A percentile compares a stretch with the other conserved stretches of the same genome.
These are phyloP conservation scores for Bombardia bombarda DNA, from an alignment of 495 filamentous ascomycete genomes.

Conservation along the genomic window DNA sequence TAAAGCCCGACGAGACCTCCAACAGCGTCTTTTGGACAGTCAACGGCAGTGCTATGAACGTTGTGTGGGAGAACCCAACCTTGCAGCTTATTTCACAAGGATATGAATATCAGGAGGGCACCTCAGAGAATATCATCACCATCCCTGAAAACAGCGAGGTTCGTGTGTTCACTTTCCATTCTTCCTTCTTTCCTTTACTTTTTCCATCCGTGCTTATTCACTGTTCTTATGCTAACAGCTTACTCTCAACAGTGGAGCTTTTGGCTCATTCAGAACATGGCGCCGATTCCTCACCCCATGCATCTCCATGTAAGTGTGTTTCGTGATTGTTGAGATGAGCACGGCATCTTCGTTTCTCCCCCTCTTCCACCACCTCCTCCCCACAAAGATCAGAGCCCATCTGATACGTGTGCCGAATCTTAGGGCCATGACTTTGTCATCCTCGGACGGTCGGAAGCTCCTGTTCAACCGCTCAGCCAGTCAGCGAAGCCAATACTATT, in stretches of 20 bases:
- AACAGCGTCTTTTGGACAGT: constrained; percentile 23
- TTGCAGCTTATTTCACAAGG: constrained; percentile 28
- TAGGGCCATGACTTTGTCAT: constrained; percentile 13
- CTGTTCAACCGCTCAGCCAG: constrained; percentile 26
- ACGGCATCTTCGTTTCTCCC: background rate
- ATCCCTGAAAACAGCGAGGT: constrained; percentile 21
- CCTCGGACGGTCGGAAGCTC: constrained; percentile 28
- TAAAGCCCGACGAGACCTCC: constrained; percentile 4
- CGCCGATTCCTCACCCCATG: constrained; percentile 34
- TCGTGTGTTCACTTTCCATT: background rate
- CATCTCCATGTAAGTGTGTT: constrained; percentile 43
- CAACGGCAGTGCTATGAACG: constrained; percentile 18
- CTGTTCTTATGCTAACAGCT: background rate
- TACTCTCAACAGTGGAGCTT: constrained; percentile 6
- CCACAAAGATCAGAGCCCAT: background rate
- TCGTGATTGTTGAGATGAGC: too few relatives aligned
- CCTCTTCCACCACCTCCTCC: background rate
- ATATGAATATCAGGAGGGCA: constrained; percentile 19
- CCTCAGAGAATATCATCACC: constrained; percentile 28
- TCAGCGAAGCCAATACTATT: constrained; percentile 36
- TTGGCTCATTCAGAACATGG: constrained; percentile 29
- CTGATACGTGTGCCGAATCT: background rate
- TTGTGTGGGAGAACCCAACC: constrained; percentile 30
- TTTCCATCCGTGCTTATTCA: too few relatives aligned
- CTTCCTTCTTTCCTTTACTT: background rate